phyloP scores from a whole-genome alignment of 129 eudicot genomes.

The Daucus carota region DH1_v3.0 NC_030386.2:27645001-27645500 shows the following conservation, averaged over 20 bases:
- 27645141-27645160: conserved; percentile 73
- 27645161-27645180: conserved; percentile 43
- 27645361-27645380: not conserved
- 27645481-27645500: not conserved
- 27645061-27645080: not conserved
- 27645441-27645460: not conserved
- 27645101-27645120: not conserved
- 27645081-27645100: not conserved
- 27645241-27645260: conserved; percentile 66
- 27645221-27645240: conserved; percentile 89
- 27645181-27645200: conserved; percentile 50
- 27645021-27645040: not conserved
- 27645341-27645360: not conserved
- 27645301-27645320: not conserved
- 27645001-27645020: not conserved
- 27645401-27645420: not conserved
- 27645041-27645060: not conserved
- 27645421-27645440: not conserved
- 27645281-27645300: conserved; percentile 1
- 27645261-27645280: conserved; percentile 75
- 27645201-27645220: conserved; percentile 51
- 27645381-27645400: not conserved
- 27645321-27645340: not conserved
- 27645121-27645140: conserved; percentile 19
- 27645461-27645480: not conserved